Evolutionary conservation across 2,329 filamentous ascomycete species (phyloP).

Genomic region (Penicillium sp.): DNA sequence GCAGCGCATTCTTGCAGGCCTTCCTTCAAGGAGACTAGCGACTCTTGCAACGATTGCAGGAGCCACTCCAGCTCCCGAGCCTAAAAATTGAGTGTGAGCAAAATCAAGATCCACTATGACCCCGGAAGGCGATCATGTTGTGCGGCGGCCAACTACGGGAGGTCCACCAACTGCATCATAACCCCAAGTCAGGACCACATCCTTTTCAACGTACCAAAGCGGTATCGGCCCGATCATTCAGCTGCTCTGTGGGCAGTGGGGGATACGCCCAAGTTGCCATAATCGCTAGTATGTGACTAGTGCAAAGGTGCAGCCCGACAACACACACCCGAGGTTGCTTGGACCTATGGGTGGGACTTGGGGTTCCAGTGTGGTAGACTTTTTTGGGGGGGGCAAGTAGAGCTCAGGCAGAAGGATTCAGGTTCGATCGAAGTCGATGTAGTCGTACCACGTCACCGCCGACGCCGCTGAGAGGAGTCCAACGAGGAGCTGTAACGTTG

Average conservation of each 20-base stretch:
- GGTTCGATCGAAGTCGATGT: neutral
- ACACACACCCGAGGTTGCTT: neutral
- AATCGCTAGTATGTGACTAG: slow-evolving; percentile 2
- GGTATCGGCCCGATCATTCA: slow-evolving; percentile 57
- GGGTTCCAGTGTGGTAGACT: neutral
- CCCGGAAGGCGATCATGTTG: slow-evolving; percentile 12
- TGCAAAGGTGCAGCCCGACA: slow-evolving; percentile 1
- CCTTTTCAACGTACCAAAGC: slow-evolving; percentile 51
- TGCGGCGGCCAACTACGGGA: slow-evolving; percentile 17
- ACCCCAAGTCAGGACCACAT: slow-evolving; percentile 10
- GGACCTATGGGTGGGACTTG: neutral
- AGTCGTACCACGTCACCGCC: slow-evolving; percentile 31
- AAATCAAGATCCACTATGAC: slow-evolving; percentile 21
- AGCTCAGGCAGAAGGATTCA: slow-evolving; percentile 26
- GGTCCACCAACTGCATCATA: slow-evolving; percentile 18
- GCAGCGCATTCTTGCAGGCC: slow-evolving; percentile 88
- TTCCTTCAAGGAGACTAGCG: slow-evolving; percentile 63
- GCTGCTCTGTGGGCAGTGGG: slow-evolving; percentile 55
- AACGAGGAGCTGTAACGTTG: slow-evolving; percentile 37
- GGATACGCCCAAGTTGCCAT: slow-evolving; percentile 68
- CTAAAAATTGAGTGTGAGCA: slow-evolving; percentile 37
- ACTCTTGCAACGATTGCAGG: slow-evolving; percentile 62
- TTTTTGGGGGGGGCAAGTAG: slow-evolving; percentile 5
- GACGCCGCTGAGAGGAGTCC: slow-evolving; percentile 6
- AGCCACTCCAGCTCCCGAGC: slow-evolving; percentile 67